A percentile compares a stretch with the other conserved stretches of the same genome.
Evolutionary conservation across 1,284 basidiomycete genomes (phyloP).

Genomic region (Austroboletus olivaceoglutinosus): DNA sequence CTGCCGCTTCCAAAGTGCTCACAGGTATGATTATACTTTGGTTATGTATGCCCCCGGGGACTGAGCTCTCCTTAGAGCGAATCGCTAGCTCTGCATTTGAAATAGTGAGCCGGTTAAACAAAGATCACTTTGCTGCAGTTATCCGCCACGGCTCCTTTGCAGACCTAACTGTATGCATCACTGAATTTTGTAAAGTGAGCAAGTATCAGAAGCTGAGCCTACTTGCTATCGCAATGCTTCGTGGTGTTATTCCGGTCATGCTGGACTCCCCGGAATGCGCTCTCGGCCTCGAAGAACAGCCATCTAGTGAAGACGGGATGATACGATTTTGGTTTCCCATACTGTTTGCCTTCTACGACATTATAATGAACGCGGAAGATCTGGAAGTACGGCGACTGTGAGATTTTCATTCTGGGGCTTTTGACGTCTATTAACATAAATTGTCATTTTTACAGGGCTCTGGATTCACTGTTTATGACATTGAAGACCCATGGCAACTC

Average conservation of each 20-base stretch:
- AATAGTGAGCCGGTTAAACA: slow-evolving; percentile 89
- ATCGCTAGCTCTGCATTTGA: slow-evolving; percentile 96
- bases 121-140: slow-evolving; percentile 88
- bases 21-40: slow-evolving; percentile 56
- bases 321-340: slow-evolving; percentile 97
- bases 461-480: slow-evolving; percentile 94
- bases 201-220: slow-evolving; percentile 98
- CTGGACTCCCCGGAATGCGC: slow-evolving; percentile 81
- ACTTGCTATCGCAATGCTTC: slow-evolving; percentile 95
- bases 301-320: slow-evolving; percentile 52
- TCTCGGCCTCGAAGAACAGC: slow-evolving; percentile 43
- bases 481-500: slow-evolving; percentile 87
- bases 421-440: slow-evolving; percentile 1
- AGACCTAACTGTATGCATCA: slow-evolving; percentile 95
- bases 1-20: slow-evolving; percentile 91
- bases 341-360: slow-evolving; percentile 96
- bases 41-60: background rate
- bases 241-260: slow-evolving; percentile 91
- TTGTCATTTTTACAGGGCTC: slow-evolving; percentile 57
- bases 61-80: slow-evolving; percentile 53
- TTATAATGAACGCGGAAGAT: slow-evolving; percentile 99
- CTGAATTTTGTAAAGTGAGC: slow-evolving; percentile 98
- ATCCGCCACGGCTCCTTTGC: slow-evolving; percentile 93
- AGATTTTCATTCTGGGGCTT: slow-evolving; percentile 35
- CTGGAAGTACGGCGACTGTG: slow-evolving; percentile 94